These are phyloP conservation scores for Pichia cactophila DNA, from an alignment of 1,139 yeast genomes.

Conservation along the genomic window DNA sequence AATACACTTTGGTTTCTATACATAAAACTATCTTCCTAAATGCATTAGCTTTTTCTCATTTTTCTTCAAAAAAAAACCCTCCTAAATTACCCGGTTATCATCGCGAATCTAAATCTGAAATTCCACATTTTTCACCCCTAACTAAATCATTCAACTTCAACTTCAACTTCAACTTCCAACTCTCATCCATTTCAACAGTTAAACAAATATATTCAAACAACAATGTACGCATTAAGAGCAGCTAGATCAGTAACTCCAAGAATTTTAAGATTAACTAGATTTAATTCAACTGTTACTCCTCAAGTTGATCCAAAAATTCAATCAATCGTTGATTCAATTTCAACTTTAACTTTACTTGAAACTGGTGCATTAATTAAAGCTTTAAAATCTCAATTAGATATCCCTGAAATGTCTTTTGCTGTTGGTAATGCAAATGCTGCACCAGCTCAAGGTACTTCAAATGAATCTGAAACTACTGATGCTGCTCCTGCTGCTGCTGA, in stretches of 20 bases:
- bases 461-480: conserved; percentile 51
- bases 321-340: conserved; percentile 82
- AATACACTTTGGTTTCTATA: too few relatives aligned
- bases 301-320: conserved; percentile 81
- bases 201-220: neutral
- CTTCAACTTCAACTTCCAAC: neutral
- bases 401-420: conserved; percentile 89
- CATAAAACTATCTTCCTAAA: too few relatives aligned
- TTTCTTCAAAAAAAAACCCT: neutral
- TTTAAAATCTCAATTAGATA: conserved; percentile 78
- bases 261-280: conserved; percentile 7
- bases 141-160: too few relatives aligned
- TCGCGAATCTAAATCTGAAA: neutral
- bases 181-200: neutral
- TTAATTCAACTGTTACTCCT: conserved; percentile 33
- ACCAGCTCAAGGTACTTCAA: conserved; percentile 47
- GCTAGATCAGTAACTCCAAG: neutral
- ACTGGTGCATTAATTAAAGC: conserved; percentile 79
- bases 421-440: conserved; percentile 39
- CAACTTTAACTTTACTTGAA: conserved; percentile 81
- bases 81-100: neutral
- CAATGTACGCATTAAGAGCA: conserved; percentile 9
- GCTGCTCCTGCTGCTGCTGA: conserved; percentile 76
- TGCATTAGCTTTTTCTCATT: neutral
- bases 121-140: too few relatives aligned